These are phyloP conservation scores for Tuber melanosporum DNA, from an alignment of 495 filamentous ascomycete species.

Conservation along the genomic window DNA sequence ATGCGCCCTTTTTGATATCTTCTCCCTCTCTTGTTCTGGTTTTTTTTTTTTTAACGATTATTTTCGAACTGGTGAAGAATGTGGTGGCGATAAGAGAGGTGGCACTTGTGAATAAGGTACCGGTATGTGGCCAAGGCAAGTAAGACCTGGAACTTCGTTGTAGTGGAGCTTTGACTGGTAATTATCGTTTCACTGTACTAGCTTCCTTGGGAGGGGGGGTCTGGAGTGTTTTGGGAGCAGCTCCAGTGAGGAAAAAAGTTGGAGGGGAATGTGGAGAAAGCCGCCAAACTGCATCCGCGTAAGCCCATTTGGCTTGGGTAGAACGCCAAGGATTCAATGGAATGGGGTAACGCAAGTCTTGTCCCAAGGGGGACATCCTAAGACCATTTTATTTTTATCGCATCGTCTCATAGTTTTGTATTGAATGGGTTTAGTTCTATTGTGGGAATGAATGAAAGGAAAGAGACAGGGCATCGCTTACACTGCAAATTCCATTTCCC, in stretches of 20 bases:
- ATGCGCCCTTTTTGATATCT: conserved; percentile 10
- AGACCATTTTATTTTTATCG: conserved; percentile 26
- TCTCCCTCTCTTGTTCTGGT: not conserved
- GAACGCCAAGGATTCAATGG: conserved; percentile 23
- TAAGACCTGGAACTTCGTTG: not conserved
- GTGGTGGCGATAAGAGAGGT: not conserved
- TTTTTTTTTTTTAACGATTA: not conserved
- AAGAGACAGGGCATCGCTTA: not conserved
- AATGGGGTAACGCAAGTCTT: conserved; percentile 5
- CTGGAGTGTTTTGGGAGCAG: conserved; percentile 19
- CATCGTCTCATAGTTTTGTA: conserved; percentile 13
- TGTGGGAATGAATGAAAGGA: not conserved
- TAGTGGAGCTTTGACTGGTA: not conserved
- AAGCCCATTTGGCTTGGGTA: conserved; percentile 22
- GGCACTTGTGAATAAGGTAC: not conserved
- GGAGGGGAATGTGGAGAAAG: conserved; percentile 24
- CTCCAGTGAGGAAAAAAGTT: conserved; percentile 12
- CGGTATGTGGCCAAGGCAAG: not conserved
- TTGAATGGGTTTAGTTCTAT: conserved; percentile 6
- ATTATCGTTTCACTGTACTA: not conserved
- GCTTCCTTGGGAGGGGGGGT: conserved; percentile 21
- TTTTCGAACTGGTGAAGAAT: not conserved
- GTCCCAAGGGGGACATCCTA: conserved; percentile 20
- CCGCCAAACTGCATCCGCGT: conserved; percentile 26
- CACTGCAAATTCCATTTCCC: not conserved